Evolutionary conservation across 129 eudicot species (phyloP).

Genomic region (Flaveria sonorensis): DNA sequence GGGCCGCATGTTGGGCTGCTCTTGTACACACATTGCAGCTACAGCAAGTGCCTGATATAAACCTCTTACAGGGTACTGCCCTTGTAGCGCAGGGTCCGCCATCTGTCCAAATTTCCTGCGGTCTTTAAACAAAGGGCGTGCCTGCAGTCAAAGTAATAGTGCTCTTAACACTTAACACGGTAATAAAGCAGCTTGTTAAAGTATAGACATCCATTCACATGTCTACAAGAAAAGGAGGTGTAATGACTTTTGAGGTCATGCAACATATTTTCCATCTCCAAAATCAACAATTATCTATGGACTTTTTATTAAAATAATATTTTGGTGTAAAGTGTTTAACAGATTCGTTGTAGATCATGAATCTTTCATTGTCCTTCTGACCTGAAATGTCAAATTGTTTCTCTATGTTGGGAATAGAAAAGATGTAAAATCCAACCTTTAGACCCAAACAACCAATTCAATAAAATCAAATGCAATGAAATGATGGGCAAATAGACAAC

Average conservation of each 20-base stretch:
- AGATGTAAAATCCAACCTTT: background rate
- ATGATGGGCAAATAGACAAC: background rate
- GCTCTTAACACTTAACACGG: background rate
- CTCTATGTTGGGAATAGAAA: background rate
- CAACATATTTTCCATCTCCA: background rate
- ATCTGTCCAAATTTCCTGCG: slow-evolving; percentile 87
- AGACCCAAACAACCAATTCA: slow-evolving; percentile 9
- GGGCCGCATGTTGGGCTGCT: slow-evolving; percentile 89
- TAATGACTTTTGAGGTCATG: background rate
- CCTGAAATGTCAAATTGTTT: background rate
- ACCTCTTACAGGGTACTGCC: slow-evolving; percentile 87
- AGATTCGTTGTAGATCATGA: slow-evolving; percentile 1
- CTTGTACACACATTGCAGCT: slow-evolving; percentile 98
- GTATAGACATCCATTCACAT: slow-evolving; percentile 3
- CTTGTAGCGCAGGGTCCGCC: slow-evolving; percentile 87
- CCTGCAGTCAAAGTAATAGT: slow-evolving; percentile 41
- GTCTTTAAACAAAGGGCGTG: slow-evolving; percentile 85
- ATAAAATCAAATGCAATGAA: slow-evolving; percentile 8
- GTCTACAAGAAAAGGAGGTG: background rate
- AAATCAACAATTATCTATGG: background rate
- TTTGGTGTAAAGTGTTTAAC: background rate
- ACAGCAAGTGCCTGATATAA: slow-evolving; percentile 92
- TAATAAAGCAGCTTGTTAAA: background rate
- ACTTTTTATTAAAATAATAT: background rate
- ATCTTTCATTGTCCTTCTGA: background rate